Conservation (phyloP, 2,329 filamentous ascomycete genomes). For the Aureobasidium sp. region DNA sequence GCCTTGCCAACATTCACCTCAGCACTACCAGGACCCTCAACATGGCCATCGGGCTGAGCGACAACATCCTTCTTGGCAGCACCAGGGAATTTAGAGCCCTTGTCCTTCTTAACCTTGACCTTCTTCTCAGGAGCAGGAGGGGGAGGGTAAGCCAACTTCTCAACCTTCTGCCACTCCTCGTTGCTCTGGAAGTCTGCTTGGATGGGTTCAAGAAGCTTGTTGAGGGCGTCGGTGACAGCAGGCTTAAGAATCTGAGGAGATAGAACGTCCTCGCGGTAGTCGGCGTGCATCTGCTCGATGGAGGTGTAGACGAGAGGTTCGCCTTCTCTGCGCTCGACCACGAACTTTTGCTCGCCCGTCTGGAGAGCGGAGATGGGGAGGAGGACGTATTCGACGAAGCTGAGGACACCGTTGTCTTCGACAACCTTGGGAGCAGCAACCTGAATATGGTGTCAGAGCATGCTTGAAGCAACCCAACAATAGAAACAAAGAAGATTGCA, state of each 20-base stretch:
- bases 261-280: conserved; percentile 58
- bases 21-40: conserved; percentile 36
- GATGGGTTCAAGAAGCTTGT: conserved; percentile 69
- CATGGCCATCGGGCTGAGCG: conserved; percentile 39
- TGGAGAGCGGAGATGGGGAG: conserved; percentile 64
- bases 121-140: conserved; percentile 53
- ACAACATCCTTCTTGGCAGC: conserved; percentile 26
- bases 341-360: conserved; percentile 52
- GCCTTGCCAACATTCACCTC: conserved; percentile 36
- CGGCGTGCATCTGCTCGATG: conserved; percentile 55
- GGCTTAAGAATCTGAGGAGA: conserved; percentile 83
- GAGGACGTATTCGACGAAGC: conserved; percentile 80
- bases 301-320: conserved; percentile 75
- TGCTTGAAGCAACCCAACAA: too few relatives aligned
- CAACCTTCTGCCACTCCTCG: conserved; percentile 72
- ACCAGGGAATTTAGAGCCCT: conserved; percentile 59
- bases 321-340: conserved; percentile 56
- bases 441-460: conserved; percentile 42
- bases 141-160: conserved; percentile 74
- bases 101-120: conserved; percentile 68
- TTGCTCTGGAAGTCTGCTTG: conserved; percentile 63
- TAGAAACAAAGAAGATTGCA: too few relatives aligned
- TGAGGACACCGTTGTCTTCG: conserved; percentile 79
- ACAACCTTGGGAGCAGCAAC: conserved; percentile 66
- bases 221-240: conserved; percentile 68